A percentile compares a stretch with the other conserved stretches of the same genome.
Conservation (phyloP, 2,329 filamentous ascomycete genomes). For the Stagonosporopsis chrysanthemi region DNA sequence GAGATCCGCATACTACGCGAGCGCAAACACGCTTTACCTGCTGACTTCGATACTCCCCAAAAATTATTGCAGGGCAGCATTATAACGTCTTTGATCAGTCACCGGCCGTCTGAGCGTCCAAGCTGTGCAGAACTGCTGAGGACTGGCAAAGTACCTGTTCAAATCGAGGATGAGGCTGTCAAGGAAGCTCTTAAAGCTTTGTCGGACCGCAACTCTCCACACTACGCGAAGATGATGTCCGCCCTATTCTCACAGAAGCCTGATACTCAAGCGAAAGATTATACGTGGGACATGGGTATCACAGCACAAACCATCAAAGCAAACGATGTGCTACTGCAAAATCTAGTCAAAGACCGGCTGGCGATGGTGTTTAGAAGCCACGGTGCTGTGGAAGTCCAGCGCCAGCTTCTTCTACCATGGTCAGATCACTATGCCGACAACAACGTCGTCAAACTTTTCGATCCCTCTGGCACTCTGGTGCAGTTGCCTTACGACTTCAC, state of each 20-base stretch:
- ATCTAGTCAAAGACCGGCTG: constrained; percentile 76
- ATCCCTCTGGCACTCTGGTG: constrained; percentile 83
- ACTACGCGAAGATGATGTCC: constrained; percentile 89
- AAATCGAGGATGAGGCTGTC: constrained; percentile 92
- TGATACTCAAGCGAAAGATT: constrained; percentile 79
- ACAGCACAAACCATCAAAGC: constrained; percentile 44
- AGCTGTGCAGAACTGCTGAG: constrained; percentile 82
- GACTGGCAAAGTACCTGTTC: constrained; percentile 85
- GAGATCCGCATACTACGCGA: constrained; percentile 74
- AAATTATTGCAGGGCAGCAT: constrained; percentile 76
- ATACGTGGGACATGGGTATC: constrained; percentile 57
- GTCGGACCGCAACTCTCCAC: constrained; percentile 81
- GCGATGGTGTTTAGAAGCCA: constrained; percentile 84
- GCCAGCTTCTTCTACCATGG: constrained; percentile 80
- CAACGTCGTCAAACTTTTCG: constrained; percentile 81
- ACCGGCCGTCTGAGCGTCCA: constrained; percentile 82
- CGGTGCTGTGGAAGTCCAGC: constrained; percentile 81
- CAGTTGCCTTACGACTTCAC: constrained; percentile 96
- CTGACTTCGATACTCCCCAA: constrained; percentile 74
- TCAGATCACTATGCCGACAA: constrained; percentile 75
- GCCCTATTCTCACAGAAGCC: constrained; percentile 77
- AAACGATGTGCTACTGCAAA: constrained; percentile 72
- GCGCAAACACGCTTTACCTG: constrained; percentile 72
- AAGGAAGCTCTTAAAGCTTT: constrained; percentile 81
- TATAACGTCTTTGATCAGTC: constrained; percentile 79